phyloP scores from a whole-genome alignment of 2,329 filamentous ascomycete species.

The Alternaria arbusti region DNA sequence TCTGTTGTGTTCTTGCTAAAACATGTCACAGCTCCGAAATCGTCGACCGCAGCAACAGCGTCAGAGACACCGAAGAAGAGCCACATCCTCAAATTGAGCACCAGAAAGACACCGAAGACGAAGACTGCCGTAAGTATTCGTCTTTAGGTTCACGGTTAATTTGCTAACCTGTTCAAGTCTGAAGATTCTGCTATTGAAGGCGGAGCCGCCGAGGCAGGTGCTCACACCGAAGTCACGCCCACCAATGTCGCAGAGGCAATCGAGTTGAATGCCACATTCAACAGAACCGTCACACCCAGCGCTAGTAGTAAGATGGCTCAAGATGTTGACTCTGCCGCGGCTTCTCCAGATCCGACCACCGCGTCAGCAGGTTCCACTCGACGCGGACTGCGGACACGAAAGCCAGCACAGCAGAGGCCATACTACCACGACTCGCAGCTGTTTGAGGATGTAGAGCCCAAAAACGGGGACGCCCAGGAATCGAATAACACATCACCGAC shows the following conservation, averaged over 20 bases:
- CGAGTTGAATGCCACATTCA: slow-evolving; percentile 8
- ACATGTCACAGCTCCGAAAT: slow-evolving; percentile 18
- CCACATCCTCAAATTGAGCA: slow-evolving; percentile 27
- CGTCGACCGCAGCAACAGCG: slow-evolving; percentile 7
- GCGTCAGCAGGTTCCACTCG: slow-evolving; percentile 30
- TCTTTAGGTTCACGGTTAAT: background rate
- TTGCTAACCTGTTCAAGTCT: slow-evolving; percentile 24
- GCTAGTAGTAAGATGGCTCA: background rate
- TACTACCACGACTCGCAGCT: slow-evolving; percentile 44
- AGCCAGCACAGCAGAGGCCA: slow-evolving; percentile 44
- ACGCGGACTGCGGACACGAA: slow-evolving; percentile 41
- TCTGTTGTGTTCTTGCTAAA: background rate
- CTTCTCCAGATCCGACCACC: slow-evolving; percentile 28
- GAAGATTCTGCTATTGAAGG: slow-evolving; percentile 17
- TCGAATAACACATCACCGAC: slow-evolving; percentile 4
- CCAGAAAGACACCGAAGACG: slow-evolving; percentile 30
- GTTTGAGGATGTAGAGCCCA: slow-evolving; percentile 30
- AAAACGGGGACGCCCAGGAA: slow-evolving; percentile 9
- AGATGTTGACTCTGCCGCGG: slow-evolving; percentile 15
- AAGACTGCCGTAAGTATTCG: slow-evolving; percentile 25
- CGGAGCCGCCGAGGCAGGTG: slow-evolving; percentile 15
- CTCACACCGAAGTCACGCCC: slow-evolving; percentile 6
- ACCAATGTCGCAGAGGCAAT: background rate
- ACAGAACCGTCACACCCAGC: slow-evolving; percentile 4
- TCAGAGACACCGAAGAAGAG: slow-evolving; percentile 29